A percentile compares a stretch with the other conserved stretches of the same genome.
These are phyloP conservation scores for Septoria petroselini DNA, from an alignment of 2,329 filamentous ascomycete genomes.

Conservation along the genomic window DNA sequence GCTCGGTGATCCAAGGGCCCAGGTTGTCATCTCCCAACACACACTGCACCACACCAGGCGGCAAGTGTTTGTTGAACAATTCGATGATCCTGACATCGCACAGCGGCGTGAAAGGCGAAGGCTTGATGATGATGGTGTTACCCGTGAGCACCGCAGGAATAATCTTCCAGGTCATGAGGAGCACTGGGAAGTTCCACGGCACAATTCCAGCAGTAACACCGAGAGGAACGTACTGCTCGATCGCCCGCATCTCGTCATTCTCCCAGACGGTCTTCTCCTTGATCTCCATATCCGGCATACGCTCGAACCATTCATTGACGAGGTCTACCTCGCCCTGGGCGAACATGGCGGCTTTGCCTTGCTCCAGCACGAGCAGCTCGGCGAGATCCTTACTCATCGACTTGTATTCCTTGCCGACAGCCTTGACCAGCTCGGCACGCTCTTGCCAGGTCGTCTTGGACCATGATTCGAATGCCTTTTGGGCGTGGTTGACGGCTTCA, in stretches of 20 bases:
- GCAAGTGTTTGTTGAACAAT: constrained; percentile 72
- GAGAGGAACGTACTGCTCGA: constrained; percentile 26
- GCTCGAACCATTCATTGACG: constrained; percentile 25
- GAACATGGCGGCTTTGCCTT: constrained; percentile 23
- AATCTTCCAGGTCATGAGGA: constrained; percentile 55
- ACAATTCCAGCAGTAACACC: constrained; percentile 24
- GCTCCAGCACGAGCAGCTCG: constrained; percentile 24
- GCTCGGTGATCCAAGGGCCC: constrained; percentile 49
- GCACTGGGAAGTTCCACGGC: constrained; percentile 52
- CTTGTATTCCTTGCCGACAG: constrained; percentile 25
- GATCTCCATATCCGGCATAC: constrained; percentile 24
- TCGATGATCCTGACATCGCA: constrained; percentile 66
- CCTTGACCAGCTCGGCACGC: constrained; percentile 26
- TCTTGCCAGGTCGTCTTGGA: constrained; percentile 36
- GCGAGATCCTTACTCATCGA: constrained; percentile 13
- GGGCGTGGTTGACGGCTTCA: constrained; percentile 37
- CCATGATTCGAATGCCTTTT: constrained; percentile 40
- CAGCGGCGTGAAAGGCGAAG: constrained; percentile 80
- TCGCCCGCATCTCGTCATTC: constrained; percentile 20
- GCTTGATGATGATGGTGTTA: constrained; percentile 87
- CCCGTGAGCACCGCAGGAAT: constrained; percentile 82
- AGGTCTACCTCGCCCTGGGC: constrained; percentile 23
- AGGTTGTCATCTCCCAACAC: constrained; percentile 75
- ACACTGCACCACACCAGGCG: constrained; percentile 75
- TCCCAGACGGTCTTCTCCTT: constrained; percentile 23